These are phyloP conservation scores for Tricholoma sp. DNA, from an alignment of 768 basidiomycete genomes.

Conservation along the genomic window DNA sequence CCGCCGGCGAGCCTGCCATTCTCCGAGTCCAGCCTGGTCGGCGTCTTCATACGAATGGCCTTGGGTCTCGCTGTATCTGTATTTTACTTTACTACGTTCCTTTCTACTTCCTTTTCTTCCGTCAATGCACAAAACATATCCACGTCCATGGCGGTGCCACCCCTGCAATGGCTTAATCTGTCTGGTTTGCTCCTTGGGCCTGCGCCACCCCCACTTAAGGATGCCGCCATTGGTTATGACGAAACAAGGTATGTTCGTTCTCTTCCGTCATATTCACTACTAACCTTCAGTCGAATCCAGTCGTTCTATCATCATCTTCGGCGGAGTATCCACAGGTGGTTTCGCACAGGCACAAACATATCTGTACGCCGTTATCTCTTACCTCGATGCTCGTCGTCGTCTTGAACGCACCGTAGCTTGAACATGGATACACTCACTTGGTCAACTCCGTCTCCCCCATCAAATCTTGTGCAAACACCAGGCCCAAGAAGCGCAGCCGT, in stretches of 20 bases:
- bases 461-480: conserved; percentile 42
- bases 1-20: conserved; percentile 15
- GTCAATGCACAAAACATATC: conserved; percentile 44
- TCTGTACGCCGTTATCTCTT: conserved; percentile 40
- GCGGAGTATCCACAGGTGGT: conserved; percentile 66
- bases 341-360: conserved; percentile 61
- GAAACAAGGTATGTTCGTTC: conserved; percentile 30
- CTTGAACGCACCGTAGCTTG: conserved; percentile 38
- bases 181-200: conserved; percentile 51
- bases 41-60: conserved; percentile 24
- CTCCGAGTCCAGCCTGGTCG: not conserved
- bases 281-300: conserved; percentile 22
- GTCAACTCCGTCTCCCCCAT: conserved; percentile 50
- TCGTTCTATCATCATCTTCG: conserved; percentile 65
- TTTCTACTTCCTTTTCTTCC: conserved; percentile 14
- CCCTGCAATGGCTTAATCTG: conserved; percentile 75
- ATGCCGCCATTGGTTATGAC: conserved; percentile 65
- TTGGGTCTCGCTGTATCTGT: conserved; percentile 15
- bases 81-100: conserved; percentile 22
- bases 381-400: not conserved
- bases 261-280: not conserved
- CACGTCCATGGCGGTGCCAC: conserved; percentile 50
- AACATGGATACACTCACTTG: conserved; percentile 58
- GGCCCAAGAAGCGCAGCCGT: conserved; percentile 62
- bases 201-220: conserved; percentile 54